Percentiles rank a stretch among this genome's conserved stretches.
These are phyloP conservation scores for Penicillium sp. DNA, from an alignment of 2,329 filamentous ascomycete species.

Conservation along the genomic window DNA sequence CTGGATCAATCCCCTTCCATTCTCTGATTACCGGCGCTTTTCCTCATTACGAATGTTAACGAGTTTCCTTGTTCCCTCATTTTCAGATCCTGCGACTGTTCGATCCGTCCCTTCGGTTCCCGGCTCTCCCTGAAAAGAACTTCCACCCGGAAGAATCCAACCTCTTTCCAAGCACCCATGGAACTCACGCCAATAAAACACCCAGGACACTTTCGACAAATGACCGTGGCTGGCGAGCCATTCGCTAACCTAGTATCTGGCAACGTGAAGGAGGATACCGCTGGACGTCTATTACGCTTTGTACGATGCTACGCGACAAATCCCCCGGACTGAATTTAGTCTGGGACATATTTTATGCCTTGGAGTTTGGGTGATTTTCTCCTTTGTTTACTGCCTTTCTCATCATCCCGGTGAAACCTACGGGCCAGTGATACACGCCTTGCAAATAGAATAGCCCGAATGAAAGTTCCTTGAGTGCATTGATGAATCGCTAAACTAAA, in stretches of 20 bases:
- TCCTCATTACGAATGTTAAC: constrained; percentile 17
- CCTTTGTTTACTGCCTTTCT: constrained; percentile 2
- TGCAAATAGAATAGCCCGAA: constrained; percentile 8
- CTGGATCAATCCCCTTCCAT: neutral
- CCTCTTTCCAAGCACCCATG: constrained; percentile 4
- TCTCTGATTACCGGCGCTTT: neutral
- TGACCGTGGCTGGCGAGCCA: constrained; percentile 1
- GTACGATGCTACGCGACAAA: constrained; percentile 22
- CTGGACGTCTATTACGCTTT: constrained; percentile 19
- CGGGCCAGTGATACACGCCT: neutral
- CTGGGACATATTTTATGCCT: constrained; percentile 11
- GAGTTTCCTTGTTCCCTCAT: constrained; percentile 1
- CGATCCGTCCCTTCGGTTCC: constrained; percentile 23
- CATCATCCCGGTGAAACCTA: neutral
- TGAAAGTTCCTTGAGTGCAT: neutral
- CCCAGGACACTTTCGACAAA: neutral
- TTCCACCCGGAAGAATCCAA: neutral
- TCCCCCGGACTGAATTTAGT: constrained; percentile 3
- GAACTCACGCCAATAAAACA: constrained; percentile 1
- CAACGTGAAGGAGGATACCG: neutral
- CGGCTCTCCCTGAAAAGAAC: constrained; percentile 19
- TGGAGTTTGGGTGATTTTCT: constrained; percentile 8
- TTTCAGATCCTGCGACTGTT: constrained; percentile 19
- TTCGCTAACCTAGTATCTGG: neutral
- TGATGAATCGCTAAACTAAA: neutral